Percentiles rank a stretch among this genome's conserved stretches.
These are phyloP conservation scores for Wickerhamiella bombiphila DNA, from an alignment of 805 yeast species.

Conservation along the genomic window DNA sequence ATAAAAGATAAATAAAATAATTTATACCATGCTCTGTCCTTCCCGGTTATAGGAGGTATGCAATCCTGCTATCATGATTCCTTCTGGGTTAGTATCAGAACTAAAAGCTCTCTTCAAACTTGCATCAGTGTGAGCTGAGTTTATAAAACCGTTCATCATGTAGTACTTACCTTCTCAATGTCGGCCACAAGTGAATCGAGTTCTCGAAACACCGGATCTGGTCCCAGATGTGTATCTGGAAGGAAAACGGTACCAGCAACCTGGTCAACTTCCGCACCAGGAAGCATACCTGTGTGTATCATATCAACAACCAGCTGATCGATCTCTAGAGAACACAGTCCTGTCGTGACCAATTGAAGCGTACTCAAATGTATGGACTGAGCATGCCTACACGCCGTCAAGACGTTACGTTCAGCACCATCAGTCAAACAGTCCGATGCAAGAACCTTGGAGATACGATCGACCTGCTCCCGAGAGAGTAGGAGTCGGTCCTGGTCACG, in stretches of 20 bases:
- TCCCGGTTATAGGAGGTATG: too few relatives aligned
- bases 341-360: constrained; percentile 3
- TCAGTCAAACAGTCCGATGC: background rate
- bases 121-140: constrained; percentile 24
- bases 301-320: constrained; percentile 8
- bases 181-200: background rate
- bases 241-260: constrained; percentile 8
- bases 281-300: constrained; percentile 6
- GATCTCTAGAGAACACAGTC: constrained; percentile 2
- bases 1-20: too few relatives aligned
- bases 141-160: constrained; percentile 19
- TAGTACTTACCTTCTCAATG: constrained; percentile 14
- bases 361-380: constrained; percentile 10
- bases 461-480: background rate
- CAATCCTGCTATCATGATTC: too few relatives aligned
- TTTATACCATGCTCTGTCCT: too few relatives aligned
- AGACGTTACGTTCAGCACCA: constrained; percentile 14
- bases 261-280: constrained; percentile 13
- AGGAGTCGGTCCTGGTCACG: background rate
- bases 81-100: constrained; percentile 16
- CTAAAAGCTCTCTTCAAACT: constrained; percentile 18
- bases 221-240: constrained; percentile 1
- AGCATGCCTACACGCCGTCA: constrained; percentile 9
- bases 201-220: background rate
- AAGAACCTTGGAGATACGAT: background rate